Evolutionary conservation across 192 early-diverging fungal species (phyloP).

Genomic region (Coemansia sp.): DNA sequence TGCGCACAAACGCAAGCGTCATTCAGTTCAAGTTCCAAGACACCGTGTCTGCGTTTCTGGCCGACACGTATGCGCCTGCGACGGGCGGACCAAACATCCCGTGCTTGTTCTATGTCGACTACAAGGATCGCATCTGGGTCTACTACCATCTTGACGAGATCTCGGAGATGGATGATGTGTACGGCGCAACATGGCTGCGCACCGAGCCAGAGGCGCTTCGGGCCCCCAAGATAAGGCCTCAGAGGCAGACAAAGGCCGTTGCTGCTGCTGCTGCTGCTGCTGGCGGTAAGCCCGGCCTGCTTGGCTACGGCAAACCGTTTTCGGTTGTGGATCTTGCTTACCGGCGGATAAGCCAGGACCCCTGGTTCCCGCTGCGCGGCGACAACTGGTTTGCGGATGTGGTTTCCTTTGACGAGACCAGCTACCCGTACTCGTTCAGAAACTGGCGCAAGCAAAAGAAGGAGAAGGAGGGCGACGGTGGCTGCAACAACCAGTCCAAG

Average conservation of each 20-base stretch:
- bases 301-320: constrained; percentile 47
- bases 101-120: constrained; percentile 56
- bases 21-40: constrained; percentile 57
- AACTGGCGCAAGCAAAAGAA: constrained; percentile 29
- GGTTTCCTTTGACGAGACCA: constrained; percentile 9
- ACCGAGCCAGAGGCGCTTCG: constrained; percentile 24
- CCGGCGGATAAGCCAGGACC: constrained; percentile 49
- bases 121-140: constrained; percentile 54
- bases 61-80: constrained; percentile 50
- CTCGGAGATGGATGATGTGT: constrained; percentile 55
- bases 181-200: constrained; percentile 50
- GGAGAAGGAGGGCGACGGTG: neutral
- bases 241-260: constrained; percentile 13
- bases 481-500: constrained; percentile 6
- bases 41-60: constrained; percentile 51
- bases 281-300: constrained; percentile 17
- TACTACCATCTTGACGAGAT: constrained; percentile 56
- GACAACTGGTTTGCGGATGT: constrained; percentile 23
- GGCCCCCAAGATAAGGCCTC: neutral
- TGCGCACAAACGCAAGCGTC: constrained; percentile 49
- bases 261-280: neutral
- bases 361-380: constrained; percentile 39
- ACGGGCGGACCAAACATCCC: constrained; percentile 55
- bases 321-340: constrained; percentile 49
- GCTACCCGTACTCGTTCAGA: constrained; percentile 48